phyloP scores from a whole-genome alignment of 2,329 filamentous ascomycete genomes.

The Penicillium crustosum region DNA sequence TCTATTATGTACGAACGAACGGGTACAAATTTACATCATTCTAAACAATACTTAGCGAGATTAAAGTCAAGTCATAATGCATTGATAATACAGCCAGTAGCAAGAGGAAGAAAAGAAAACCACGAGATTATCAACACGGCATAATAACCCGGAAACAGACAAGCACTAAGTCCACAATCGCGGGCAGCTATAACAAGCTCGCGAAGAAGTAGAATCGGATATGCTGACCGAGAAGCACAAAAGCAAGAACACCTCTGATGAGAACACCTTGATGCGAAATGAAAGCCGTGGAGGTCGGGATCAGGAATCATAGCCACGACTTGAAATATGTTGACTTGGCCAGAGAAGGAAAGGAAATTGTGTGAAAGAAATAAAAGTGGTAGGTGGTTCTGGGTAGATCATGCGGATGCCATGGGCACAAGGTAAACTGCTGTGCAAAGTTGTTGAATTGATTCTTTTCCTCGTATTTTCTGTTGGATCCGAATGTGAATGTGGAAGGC shows the following conservation, averaged over 20 bases:
- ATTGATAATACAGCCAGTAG: constrained; percentile 13
- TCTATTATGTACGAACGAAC: background rate
- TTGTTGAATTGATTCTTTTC: constrained; percentile 1
- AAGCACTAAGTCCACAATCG: background rate
- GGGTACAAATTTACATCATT: background rate
- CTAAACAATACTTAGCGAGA: background rate
- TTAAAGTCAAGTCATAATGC: constrained; percentile 12
- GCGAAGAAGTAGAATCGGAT: background rate
- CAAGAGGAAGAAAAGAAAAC: background rate
- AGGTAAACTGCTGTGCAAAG: background rate
- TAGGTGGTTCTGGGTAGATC: constrained; percentile 2
- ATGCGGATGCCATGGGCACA: constrained; percentile 1
- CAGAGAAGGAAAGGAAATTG: background rate
- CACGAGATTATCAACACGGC: constrained; percentile 2
- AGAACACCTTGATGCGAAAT: constrained; percentile 4
- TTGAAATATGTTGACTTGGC: background rate
- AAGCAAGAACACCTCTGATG: constrained; percentile 3
- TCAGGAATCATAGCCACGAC: background rate
- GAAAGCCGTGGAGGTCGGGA: background rate
- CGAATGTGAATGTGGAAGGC: background rate
- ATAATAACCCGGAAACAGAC: background rate
- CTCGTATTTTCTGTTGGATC: constrained; percentile 2
- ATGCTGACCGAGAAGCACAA: background rate
- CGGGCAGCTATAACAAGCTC: background rate
- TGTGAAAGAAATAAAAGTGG: background rate